Evolutionary conservation across 192 early-diverging fungal species (phyloP), one percentile per base, ranked within the genome.

Genomic region (Coemansia reversa): DNA sequence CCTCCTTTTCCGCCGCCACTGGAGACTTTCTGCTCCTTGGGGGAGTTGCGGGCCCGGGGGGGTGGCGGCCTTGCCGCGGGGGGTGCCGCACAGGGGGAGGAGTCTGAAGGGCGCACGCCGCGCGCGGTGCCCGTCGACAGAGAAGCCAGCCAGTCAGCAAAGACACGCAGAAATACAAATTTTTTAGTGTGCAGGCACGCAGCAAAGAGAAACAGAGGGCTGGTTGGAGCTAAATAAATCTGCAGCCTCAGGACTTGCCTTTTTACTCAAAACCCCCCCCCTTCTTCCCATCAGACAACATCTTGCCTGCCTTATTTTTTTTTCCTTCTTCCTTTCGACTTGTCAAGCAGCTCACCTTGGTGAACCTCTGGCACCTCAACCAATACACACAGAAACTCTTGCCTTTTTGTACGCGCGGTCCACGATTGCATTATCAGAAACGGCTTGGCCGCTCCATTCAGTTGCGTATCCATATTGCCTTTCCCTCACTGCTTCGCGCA

Each of bases 161-260:
- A 20, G 62, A 28, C 39, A 54, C 62, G 53, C 62, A 39, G 60
- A 49, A 35, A 25, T 7, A 50, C 59, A 19, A 47, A 47, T 54
- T 28, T 63, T 63, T 63, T 63, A 35, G 61, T 52, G 61, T 54
- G 61, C 61, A 63, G 61, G 55, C 63, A 45, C 39, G 39, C 39
- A 45, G 39, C 39, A 64, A 52, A 60, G 58, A 62, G 35, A 55
- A 55, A 45, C 35, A 29, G 66, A 59, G 45, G 24, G 54, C 50
- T 53, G 51, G 51, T 51, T 61, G 60, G 65, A 62, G 57, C 65
- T 66, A 62, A 74, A 74, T 74, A 74, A 74, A 74, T 74, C 65
- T 67, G 61, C 61, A 62, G 65, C 65, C 65, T 63, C 63, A 49
- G 71, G 59, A 48, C 65, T 66, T 35, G 61, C 33, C 20, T 74